phyloP scores from a whole-genome alignment of 371 early-diverging fungal genomes.

The Mucor ambiguus region DNA sequence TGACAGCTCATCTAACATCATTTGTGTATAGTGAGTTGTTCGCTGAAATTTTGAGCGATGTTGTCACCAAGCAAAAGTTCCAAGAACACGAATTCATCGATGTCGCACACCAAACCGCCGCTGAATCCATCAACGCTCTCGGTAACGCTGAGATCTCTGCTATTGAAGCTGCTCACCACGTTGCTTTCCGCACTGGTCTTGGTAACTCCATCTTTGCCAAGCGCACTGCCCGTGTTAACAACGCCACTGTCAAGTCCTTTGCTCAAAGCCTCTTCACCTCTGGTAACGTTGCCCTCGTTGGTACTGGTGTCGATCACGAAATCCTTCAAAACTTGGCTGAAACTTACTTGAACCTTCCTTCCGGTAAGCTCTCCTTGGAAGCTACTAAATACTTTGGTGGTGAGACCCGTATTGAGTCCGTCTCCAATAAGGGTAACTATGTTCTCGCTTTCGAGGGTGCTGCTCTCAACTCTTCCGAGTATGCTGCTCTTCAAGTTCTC shows the following conservation, averaged over 20 bases:
- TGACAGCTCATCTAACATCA: neutral
- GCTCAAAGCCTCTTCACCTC: slow-evolving; percentile 72
- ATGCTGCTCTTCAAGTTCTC: slow-evolving; percentile 78
- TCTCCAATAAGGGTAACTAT: slow-evolving; percentile 39
- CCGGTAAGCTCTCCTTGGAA: slow-evolving; percentile 49
- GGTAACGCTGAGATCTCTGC: slow-evolving; percentile 68
- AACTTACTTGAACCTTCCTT: slow-evolving; percentile 49
- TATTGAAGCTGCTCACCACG: slow-evolving; percentile 83
- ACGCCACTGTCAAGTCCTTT: slow-evolving; percentile 72
- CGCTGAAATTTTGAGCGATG: slow-evolving; percentile 80
- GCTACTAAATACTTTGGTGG: slow-evolving; percentile 82
- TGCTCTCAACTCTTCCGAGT: slow-evolving; percentile 67
- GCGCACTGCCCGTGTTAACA: slow-evolving; percentile 56
- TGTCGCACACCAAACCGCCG: slow-evolving; percentile 65
- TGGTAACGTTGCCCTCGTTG: slow-evolving; percentile 84
- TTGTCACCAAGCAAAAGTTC: slow-evolving; percentile 80
- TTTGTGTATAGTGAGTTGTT: slow-evolving; percentile 74
- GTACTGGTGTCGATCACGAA: slow-evolving; percentile 79
- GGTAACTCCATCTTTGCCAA: slow-evolving; percentile 93
- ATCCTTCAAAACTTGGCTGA: slow-evolving; percentile 69
- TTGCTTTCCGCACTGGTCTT: slow-evolving; percentile 93
- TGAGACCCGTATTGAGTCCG: slow-evolving; percentile 68
- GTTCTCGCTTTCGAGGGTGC: slow-evolving; percentile 84
- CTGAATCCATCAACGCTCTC: slow-evolving; percentile 73
- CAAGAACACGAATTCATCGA: slow-evolving; percentile 87